phyloP scores from a whole-genome alignment of 176 grass and related monocot species.

The Cenchrus fungigraminus region DNA sequence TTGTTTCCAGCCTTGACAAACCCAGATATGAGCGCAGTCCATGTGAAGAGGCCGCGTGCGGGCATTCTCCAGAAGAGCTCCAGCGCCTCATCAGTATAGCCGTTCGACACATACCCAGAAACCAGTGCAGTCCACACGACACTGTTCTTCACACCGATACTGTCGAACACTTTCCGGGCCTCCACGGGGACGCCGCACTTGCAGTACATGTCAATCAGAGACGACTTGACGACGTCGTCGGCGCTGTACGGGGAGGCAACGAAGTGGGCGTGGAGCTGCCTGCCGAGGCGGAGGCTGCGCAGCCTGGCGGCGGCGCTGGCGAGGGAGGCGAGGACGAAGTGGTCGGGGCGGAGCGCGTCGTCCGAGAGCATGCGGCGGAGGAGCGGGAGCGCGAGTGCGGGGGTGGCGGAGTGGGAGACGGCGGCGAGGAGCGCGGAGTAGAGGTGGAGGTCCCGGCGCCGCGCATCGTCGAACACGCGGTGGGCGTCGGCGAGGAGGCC shows the following conservation, averaged over 20 bases:
- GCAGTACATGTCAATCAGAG: constrained; percentile 86
- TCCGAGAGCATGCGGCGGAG: constrained; percentile 59
- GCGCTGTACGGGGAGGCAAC: constrained; percentile 42
- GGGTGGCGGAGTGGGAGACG: constrained; percentile 52
- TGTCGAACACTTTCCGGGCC: constrained; percentile 76
- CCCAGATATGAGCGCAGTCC: constrained; percentile 88
- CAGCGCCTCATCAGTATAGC: constrained; percentile 47
- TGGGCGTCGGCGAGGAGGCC: constrained; percentile 53
- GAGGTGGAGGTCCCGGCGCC: constrained; percentile 55
- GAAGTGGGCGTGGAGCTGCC: constrained; percentile 69
- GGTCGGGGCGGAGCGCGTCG: constrained; percentile 63
- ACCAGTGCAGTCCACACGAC: constrained; percentile 83
- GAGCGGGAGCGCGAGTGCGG: constrained; percentile 45
- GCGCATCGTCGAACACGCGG: constrained; percentile 58
- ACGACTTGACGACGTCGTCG: constrained; percentile 74
- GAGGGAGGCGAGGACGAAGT: constrained; percentile 70
- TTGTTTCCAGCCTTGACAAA: constrained; percentile 61
- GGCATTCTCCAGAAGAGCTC: constrained; percentile 72
- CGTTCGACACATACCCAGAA: constrained; percentile 63
- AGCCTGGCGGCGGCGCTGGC: constrained; percentile 49
- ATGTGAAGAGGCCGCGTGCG: constrained; percentile 57
- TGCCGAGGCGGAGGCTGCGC: constrained; percentile 61
- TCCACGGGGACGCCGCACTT: constrained; percentile 58
- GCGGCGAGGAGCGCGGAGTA: constrained; percentile 74
- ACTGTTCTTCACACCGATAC: constrained; percentile 58